Percentiles rank a stretch among this genome's conserved stretches.
These are phyloP conservation scores for Didymella pomorum DNA, from an alignment of 2,329 filamentous ascomycete genomes.

Conservation along the genomic window DNA sequence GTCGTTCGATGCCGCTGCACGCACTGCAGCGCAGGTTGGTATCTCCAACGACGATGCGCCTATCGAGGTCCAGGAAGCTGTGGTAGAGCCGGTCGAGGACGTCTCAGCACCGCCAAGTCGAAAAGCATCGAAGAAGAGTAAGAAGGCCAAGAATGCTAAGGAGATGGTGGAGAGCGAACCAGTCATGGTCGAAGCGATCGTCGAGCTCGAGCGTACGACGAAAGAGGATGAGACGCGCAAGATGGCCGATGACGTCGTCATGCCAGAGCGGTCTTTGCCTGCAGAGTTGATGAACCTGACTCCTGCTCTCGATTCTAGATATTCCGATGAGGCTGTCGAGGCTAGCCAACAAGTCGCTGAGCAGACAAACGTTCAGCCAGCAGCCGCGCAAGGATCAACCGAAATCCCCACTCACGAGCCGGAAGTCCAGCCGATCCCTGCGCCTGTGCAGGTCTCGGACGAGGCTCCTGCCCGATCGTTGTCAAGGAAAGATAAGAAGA, in stretches of 20 bases:
- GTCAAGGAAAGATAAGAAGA: conserved; percentile 41
- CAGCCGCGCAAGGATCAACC: neutral
- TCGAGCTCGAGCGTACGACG: neutral
- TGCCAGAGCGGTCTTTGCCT: neutral
- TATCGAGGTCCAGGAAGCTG: neutral
- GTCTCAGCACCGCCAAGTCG: conserved; percentile 20
- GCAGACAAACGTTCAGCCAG: neutral
- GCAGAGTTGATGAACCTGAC: conserved; percentile 1
- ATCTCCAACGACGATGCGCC: neutral
- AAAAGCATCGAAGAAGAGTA: conserved; percentile 44
- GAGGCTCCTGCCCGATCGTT: conserved; percentile 23
- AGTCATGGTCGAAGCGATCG: neutral
- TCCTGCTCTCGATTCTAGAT: neutral
- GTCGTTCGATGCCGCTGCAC: neutral
- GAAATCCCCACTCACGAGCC: neutral
- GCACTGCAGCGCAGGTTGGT: neutral
- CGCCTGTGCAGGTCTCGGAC: conserved; percentile 12
- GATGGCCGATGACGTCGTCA: conserved; percentile 1
- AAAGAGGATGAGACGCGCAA: neutral
- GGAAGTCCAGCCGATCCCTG: neutral
- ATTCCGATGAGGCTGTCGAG: neutral
- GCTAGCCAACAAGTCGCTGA: neutral
- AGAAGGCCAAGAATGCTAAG: conserved; percentile 44
- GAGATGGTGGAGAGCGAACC: conserved; percentile 14
- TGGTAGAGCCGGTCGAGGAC: conserved; percentile 6